phyloP scores from a whole-genome alignment of 805 yeast species.

The Teunomyces funiuensis region DNA sequence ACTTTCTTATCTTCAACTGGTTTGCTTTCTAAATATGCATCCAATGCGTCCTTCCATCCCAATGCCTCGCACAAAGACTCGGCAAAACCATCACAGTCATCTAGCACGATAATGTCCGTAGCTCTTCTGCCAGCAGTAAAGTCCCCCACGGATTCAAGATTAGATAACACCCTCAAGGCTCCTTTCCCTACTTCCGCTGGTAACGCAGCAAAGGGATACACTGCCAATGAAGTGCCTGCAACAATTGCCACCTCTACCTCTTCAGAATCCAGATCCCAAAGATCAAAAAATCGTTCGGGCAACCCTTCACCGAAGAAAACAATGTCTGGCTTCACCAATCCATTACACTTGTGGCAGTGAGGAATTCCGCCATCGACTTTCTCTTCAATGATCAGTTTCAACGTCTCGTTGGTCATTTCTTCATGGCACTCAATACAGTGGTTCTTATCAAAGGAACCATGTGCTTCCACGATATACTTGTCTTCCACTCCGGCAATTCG shows the following conservation, averaged over 20 bases:
- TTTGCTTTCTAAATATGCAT: constrained; percentile 31
- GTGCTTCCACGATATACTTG: constrained; percentile 80
- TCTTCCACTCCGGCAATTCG: constrained; percentile 73
- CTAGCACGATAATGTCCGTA: constrained; percentile 59
- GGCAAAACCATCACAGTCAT: constrained; percentile 68
- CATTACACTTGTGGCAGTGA: constrained; percentile 62
- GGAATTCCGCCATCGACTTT: constrained; percentile 40
- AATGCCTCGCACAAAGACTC: constrained; percentile 48
- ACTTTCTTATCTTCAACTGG: constrained; percentile 1
- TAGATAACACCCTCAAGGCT: constrained; percentile 63
- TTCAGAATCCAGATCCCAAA: constrained; percentile 59
- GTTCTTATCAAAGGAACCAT: constrained; percentile 85
- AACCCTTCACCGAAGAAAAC: constrained; percentile 92
- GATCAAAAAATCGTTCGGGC: constrained; percentile 66
- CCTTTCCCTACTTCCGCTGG: constrained; percentile 60
- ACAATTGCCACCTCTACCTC: constrained; percentile 72
- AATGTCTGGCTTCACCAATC: constrained; percentile 88
- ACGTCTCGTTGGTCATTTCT: constrained; percentile 48
- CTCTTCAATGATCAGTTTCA: constrained; percentile 41
- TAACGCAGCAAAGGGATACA: constrained; percentile 84
- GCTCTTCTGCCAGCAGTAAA: constrained; percentile 50
- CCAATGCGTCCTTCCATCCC: constrained; percentile 65
- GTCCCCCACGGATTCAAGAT: constrained; percentile 77
- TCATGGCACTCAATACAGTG: constrained; percentile 77
- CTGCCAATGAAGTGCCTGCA: constrained; percentile 90